phyloP scores from a whole-genome alignment of 2,329 filamentous ascomycete genomes.

The Phialemoniopsis sp. region DNA sequence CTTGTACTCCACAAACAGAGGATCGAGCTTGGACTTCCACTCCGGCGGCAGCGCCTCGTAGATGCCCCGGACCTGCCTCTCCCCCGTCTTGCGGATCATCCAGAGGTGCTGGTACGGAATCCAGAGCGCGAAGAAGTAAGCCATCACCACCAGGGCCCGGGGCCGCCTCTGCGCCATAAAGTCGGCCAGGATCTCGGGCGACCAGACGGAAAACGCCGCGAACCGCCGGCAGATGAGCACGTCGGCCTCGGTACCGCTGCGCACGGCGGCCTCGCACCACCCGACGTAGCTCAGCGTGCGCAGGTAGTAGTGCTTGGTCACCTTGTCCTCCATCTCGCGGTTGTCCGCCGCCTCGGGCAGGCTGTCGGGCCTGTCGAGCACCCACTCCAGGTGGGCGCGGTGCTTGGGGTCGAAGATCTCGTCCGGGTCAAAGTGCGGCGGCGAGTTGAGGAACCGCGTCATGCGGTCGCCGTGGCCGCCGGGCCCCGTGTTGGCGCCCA shows the following conservation, averaged over 20 bases:
- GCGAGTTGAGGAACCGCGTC: slow-evolving; percentile 17
- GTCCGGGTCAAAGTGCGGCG: slow-evolving; percentile 22
- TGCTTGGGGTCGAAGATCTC: slow-evolving; percentile 22
- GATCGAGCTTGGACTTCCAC: slow-evolving; percentile 28
- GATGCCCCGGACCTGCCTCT: slow-evolving; percentile 29
- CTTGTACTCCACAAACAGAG: slow-evolving; percentile 21
- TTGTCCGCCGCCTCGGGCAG: slow-evolving; percentile 15
- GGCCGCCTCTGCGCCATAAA: slow-evolving; percentile 27
- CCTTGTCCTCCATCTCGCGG: slow-evolving; percentile 22
- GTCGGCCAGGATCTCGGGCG: slow-evolving; percentile 24
- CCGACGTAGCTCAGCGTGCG: slow-evolving; percentile 27
- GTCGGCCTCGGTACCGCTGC: slow-evolving; percentile 20
- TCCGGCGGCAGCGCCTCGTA: slow-evolving; percentile 23
- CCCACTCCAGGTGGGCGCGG: slow-evolving; percentile 22
- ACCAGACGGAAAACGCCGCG: slow-evolving; percentile 28
- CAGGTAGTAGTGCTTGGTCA: slow-evolving; percentile 19
- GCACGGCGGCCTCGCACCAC: slow-evolving; percentile 19
- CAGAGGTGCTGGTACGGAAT: slow-evolving; percentile 26
- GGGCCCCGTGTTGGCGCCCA: slow-evolving; percentile 1
- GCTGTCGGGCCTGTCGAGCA: slow-evolving; percentile 20
- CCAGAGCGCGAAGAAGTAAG: slow-evolving; percentile 32
- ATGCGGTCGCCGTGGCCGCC: slow-evolving; percentile 15
- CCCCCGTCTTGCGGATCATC: slow-evolving; percentile 28
- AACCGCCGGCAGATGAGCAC: slow-evolving; percentile 24
- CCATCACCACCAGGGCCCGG: slow-evolving; percentile 28